Evolutionary conservation across 1,139 yeast species (phyloP), one percentile per base, ranked within the genome.

Genomic region (Yarrowia galli): DNA sequence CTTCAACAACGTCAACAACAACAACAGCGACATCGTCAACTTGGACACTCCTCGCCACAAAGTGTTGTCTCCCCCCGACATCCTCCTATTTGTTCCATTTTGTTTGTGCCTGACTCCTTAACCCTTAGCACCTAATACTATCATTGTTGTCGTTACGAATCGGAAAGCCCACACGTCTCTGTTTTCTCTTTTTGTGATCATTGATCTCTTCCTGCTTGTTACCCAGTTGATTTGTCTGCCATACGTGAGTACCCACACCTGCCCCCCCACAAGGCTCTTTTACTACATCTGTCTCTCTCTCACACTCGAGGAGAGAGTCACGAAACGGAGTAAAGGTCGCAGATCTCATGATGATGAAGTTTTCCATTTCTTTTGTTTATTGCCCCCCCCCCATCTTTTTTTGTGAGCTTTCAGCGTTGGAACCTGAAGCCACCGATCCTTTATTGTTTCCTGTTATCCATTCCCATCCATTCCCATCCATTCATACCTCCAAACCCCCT

Each of bases 41-140:
- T 25, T n/a, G n/a, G n/a, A n/a, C 28, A 3, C 7, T 25, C 32
- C 32, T 28, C 32, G 32, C 32, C 32, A 28, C 32, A 8, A 28
- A 28, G 32, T 28, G 32, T 6, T 28, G 32, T 28, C 6, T 1
- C 6, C 32, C 1, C 6, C 32, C 28, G 3, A 25, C 28, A n/a
- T n/a, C n/a, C 28, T 7, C 28, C 28, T 4, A 9, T 28, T 18
- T 18, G 23, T 49, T n/a, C 13, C 32, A 28, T 28, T 32, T 16
- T 16, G 9, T 22, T 38, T 54, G 45, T 38, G 35, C 45, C 35
- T 12, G 13, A 12, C 23, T 9, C 22, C 32, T 51, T 51, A 51
- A 54, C 60, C 60, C 60, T 23, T 54, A 54, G 60, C 60, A 38
- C 32, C 45, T 38, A 54, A 53, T 54, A 54, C 60, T 54, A 38